phyloP scores from a whole-genome alignment of 805 yeast species.

The Teunomyces kruisii region DNA sequence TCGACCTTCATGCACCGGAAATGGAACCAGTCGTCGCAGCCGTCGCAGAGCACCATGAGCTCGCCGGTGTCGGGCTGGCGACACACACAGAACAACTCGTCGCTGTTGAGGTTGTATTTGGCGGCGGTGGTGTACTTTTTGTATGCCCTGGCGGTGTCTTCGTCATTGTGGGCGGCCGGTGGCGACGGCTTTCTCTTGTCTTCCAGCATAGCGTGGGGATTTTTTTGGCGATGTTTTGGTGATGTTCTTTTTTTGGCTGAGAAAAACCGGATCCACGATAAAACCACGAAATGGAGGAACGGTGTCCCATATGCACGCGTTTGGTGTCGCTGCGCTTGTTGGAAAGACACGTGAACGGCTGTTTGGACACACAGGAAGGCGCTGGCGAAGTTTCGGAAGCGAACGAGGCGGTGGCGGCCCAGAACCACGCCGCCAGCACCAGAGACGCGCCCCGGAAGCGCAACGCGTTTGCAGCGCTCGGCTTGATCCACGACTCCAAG shows the following conservation, averaged over 20 bases:
- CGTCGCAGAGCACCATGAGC: conserved; percentile 92
- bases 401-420: too few relatives aligned
- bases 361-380: conserved; percentile 34
- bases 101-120: conserved; percentile 49
- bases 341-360: conserved; percentile 41
- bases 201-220: too few relatives aligned
- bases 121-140: conserved; percentile 35
- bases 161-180: conserved; percentile 9
- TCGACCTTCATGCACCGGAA: conserved; percentile 71
- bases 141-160: conserved; percentile 37
- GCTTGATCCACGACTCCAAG: conserved; percentile 28
- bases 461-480: conserved; percentile 34
- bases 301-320: conserved; percentile 39
- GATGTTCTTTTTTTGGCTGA: background rate
- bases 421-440: background rate
- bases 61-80: conserved; percentile 75
- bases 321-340: conserved; percentile 21
- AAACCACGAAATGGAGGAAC: conserved; percentile 6
- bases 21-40: conserved; percentile 95
- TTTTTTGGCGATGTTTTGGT: too few relatives aligned
- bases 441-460: conserved; percentile 4
- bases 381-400: too few relatives aligned
- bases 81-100: conserved; percentile 75
- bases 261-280: background rate
- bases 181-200: conserved; percentile 21